Conservation (phyloP, 208 protist genomes). For the Endotrypanum monterogeii region DNA sequence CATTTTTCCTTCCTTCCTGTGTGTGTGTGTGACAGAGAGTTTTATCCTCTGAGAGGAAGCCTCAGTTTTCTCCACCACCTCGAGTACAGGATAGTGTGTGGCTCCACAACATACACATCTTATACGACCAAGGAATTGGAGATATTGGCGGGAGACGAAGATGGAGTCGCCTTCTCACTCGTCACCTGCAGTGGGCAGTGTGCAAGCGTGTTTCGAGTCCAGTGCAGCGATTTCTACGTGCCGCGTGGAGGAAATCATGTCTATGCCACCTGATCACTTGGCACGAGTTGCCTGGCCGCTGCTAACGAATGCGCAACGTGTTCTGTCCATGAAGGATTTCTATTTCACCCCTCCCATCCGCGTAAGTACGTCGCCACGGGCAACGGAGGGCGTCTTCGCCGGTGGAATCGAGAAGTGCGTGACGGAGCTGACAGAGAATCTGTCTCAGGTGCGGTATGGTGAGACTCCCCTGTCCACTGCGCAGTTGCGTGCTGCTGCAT, state of each 20-base stretch:
- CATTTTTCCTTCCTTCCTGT: neutral
- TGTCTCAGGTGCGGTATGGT: constrained; percentile 11
- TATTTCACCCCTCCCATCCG: constrained; percentile 34
- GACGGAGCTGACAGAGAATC: constrained; percentile 13
- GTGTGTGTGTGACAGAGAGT: neutral
- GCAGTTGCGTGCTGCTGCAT: constrained; percentile 26
- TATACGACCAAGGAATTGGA: neutral
- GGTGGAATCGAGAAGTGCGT: constrained; percentile 24
- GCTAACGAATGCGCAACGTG: constrained; percentile 22
- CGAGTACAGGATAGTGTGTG: neutral
- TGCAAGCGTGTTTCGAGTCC: constrained; percentile 16
- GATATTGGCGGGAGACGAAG: neutral
- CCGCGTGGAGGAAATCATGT: constrained; percentile 54
- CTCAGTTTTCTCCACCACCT: too few species aligned
- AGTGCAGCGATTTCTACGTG: constrained; percentile 23
- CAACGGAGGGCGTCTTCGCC: constrained; percentile 32
- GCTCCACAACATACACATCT: neutral
- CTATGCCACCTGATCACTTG: constrained; percentile 35
- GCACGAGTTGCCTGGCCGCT: constrained; percentile 57
- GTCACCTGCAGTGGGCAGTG: neutral
- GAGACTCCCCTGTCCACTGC: constrained; percentile 21
- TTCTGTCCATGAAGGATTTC: constrained; percentile 27
- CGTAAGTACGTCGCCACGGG: constrained; percentile 34
- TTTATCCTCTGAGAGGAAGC: too few species aligned
- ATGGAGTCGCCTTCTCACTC: constrained; percentile 5